These are phyloP conservation scores for Aechmea fasciata DNA, from an alignment of 176 grass and related monocot species.

Conservation along the genomic window DNA sequence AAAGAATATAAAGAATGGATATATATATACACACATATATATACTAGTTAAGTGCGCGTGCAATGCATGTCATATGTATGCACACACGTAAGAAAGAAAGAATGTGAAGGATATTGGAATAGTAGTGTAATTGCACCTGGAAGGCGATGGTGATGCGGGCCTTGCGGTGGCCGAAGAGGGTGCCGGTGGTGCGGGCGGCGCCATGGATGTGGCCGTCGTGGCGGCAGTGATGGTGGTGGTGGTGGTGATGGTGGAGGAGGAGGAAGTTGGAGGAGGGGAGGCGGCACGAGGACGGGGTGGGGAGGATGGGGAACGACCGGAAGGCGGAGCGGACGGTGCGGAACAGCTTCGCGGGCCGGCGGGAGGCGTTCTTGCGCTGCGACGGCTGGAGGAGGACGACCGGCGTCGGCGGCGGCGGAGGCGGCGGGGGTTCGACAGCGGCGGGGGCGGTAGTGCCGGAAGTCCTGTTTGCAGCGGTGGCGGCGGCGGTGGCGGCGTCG, in stretches of 20 bases:
- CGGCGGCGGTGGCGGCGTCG: conserved; percentile 19
- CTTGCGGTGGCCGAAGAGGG: conserved; percentile 57
- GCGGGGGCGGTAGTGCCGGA: not conserved
- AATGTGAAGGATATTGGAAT: no score
- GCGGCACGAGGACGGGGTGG: conserved; percentile 63
- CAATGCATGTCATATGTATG: no score
- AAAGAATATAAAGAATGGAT: no score
- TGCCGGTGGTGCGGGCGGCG: conserved; percentile 52
- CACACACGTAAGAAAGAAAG: no score
- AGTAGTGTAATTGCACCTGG: conserved; percentile 24
- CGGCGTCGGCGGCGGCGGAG: conserved; percentile 2
- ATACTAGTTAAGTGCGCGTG: no score
- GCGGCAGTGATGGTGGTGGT: conserved; percentile 16
- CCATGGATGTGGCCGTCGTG: conserved; percentile 42
- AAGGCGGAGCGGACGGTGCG: conserved; percentile 36
- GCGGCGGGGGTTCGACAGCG: not conserved
- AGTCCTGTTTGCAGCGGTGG: conserved; percentile 10
- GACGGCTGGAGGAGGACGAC: conserved; percentile 24
- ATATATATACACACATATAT: no score
- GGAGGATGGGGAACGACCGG: conserved; percentile 43
- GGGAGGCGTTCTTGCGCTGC: conserved; percentile 22
- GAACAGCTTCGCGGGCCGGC: conserved; percentile 5
- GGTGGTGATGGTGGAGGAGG: conserved; percentile 25
- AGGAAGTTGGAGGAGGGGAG: conserved; percentile 41
- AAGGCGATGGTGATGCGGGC: conserved; percentile 65